These are phyloP conservation scores for Naegleria fowleri DNA, from an alignment of 208 protist genomes.

Conservation along the genomic window DNA sequence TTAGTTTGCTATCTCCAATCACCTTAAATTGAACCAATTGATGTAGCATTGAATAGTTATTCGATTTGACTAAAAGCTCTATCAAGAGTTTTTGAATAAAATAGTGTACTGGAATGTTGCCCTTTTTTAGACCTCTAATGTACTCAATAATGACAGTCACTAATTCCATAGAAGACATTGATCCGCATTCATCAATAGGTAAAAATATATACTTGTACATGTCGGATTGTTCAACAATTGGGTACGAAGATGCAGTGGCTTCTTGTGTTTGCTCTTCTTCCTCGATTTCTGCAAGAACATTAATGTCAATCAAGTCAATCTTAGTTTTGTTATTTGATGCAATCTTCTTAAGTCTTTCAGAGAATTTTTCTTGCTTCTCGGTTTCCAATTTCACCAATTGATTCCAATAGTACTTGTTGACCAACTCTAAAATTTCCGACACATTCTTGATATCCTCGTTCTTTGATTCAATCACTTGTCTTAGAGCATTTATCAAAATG, in stretches of 20 bases:
- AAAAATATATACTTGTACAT: conserved; percentile 1
- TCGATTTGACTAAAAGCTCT: background rate
- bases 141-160: background rate
- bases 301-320: background rate
- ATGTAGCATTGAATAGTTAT: background rate
- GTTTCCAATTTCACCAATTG: background rate
- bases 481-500: background rate
- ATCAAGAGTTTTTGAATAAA: conserved; percentile 19
- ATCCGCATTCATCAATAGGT: background rate
- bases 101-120: background rate
- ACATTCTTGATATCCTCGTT: background rate
- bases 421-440: background rate
- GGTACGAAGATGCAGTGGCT: background rate
- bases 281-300: background rate
- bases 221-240: conserved; percentile 24
- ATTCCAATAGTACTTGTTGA: conserved; percentile 16
- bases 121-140: background rate
- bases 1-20: background rate
- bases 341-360: too few relatives aligned
- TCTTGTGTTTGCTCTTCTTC: background rate
- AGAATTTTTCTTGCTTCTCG: background rate
- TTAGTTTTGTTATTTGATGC: background rate
- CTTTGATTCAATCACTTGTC: background rate
- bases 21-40: conserved; percentile 21
- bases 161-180: background rate